Evolutionary conservation across 257 asterid genomes (phyloP).

Genomic region (Ocimum tenuiflorum): DNA sequence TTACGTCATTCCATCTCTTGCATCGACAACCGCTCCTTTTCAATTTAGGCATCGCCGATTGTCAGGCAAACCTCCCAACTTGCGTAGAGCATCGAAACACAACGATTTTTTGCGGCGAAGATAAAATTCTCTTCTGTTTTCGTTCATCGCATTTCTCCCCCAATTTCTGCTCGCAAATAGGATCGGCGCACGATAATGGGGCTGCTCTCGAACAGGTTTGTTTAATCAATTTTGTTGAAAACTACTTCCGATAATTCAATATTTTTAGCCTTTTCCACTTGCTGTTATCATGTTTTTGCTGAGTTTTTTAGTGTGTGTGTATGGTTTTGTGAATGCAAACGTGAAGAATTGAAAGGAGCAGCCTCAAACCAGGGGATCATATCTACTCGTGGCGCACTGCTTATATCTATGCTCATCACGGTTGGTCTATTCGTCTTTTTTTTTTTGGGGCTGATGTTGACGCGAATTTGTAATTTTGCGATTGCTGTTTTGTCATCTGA

Average conservation of each 20-base stretch:
- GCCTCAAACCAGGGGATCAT: conserved; percentile 91
- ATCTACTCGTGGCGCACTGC: conserved; percentile 90
- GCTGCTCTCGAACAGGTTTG: conserved; percentile 50
- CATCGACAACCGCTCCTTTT: conserved; percentile 6
- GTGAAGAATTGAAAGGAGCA: conserved; percentile 49
- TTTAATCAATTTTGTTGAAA: not conserved
- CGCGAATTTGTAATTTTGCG: not conserved
- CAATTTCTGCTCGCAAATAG: not conserved
- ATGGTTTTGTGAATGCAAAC: conserved; percentile 1
- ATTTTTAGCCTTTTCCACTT: not conserved
- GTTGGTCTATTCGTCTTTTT: conserved; percentile 28
- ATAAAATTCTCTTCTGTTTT: not conserved
- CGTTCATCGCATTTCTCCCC: not conserved
- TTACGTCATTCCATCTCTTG: conserved; percentile 9
- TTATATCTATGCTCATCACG: conserved; percentile 86
- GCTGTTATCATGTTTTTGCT: not conserved
- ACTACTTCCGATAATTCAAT: not conserved
- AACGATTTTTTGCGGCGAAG: not conserved
- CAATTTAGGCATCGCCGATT: conserved; percentile 8
- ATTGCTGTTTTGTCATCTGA: not conserved
- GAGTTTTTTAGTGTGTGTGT: not conserved
- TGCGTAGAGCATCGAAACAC: not conserved
- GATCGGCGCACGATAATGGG: conserved; percentile 29
- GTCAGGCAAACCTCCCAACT: not conserved
- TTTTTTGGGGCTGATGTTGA: not conserved